These are phyloP conservation scores for Lycium barbarum DNA, from an alignment of 257 asterid genomes.

Conservation along the genomic window DNA sequence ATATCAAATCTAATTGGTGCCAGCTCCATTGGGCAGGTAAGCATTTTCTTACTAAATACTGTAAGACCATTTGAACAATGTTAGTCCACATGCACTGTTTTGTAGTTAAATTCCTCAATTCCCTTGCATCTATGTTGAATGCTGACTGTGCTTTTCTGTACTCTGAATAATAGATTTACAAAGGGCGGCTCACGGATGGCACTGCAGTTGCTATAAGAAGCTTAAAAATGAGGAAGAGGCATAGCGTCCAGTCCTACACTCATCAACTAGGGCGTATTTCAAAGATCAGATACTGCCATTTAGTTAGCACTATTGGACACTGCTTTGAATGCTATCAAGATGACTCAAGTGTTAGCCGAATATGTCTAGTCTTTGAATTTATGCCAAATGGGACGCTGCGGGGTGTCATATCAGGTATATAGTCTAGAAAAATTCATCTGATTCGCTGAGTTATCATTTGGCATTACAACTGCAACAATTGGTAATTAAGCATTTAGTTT, in stretches of 20 bases:
- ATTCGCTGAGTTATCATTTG: background rate
- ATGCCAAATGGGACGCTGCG: slow-evolving; percentile 71
- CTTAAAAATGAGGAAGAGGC: slow-evolving; percentile 61
- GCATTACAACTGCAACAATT: background rate
- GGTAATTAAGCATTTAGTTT: background rate
- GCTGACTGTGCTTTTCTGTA: slow-evolving; percentile 3
- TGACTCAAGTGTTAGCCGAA: slow-evolving; percentile 60
- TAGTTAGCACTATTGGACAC: slow-evolving; percentile 85
- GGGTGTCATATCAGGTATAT: slow-evolving; percentile 62
- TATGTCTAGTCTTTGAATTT: slow-evolving; percentile 69
- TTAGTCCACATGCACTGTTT: background rate
- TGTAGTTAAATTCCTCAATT: slow-evolving; percentile 10
- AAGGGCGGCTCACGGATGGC: slow-evolving; percentile 73
- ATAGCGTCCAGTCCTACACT: slow-evolving; percentile 59
- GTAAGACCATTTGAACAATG: background rate
- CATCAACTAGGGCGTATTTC: slow-evolving; percentile 73
- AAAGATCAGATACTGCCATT: slow-evolving; percentile 71
- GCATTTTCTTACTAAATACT: background rate
- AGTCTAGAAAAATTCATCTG: slow-evolving; percentile 14
- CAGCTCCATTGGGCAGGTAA: slow-evolving; percentile 77
- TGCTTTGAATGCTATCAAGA: slow-evolving; percentile 73
- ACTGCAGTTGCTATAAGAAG: slow-evolving; percentile 65
- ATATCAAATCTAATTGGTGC: slow-evolving; percentile 56
- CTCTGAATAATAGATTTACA: slow-evolving; percentile 56
- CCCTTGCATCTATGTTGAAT: background rate